These are phyloP conservation scores for Tolypocladium tropicale DNA, from an alignment of 2,329 filamentous ascomycete genomes.

Conservation along the genomic window DNA sequence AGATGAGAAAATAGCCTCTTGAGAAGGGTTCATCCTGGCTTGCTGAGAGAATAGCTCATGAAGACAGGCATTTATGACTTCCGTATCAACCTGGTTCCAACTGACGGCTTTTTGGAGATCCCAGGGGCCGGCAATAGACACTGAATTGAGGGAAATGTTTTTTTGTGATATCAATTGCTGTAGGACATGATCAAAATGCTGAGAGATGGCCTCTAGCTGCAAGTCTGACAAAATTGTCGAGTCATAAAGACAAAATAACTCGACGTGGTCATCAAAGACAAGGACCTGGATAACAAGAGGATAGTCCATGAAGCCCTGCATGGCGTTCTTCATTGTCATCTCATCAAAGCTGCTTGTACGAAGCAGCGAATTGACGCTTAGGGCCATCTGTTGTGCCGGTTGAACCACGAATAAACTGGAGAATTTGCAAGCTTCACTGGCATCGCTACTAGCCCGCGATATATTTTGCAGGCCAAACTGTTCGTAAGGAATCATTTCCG, in stretches of 20 bases:
- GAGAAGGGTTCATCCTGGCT: slow-evolving; percentile 18
- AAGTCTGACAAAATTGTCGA: neutral
- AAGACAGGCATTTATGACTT: slow-evolving; percentile 19
- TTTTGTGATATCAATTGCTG: neutral
- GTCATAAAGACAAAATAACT: slow-evolving; percentile 3
- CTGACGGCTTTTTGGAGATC: neutral
- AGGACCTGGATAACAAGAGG: slow-evolving; percentile 2
- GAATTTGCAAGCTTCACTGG: no score
- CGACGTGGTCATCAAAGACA: neutral
- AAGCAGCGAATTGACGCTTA: neutral
- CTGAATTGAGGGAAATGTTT: neutral
- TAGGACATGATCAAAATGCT: slow-evolving; percentile 2
- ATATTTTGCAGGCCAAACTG: no score
- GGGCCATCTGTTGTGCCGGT: neutral
- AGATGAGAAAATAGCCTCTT: slow-evolving; percentile 29
- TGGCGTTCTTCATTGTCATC: neutral
- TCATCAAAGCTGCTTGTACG: neutral
- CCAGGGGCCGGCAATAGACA: neutral
- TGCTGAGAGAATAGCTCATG: slow-evolving; percentile 29
- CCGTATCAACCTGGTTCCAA: neutral
- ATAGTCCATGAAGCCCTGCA: slow-evolving; percentile 2
- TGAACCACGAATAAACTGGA: slow-evolving; percentile 7
- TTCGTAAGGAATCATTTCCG: no score
- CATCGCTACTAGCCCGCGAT: no score
- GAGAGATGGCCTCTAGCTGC: slow-evolving; percentile 1